Conservation (phyloP, 2,329 filamentous ascomycete species). For the Graphiopsis chlorocephala region DNA sequence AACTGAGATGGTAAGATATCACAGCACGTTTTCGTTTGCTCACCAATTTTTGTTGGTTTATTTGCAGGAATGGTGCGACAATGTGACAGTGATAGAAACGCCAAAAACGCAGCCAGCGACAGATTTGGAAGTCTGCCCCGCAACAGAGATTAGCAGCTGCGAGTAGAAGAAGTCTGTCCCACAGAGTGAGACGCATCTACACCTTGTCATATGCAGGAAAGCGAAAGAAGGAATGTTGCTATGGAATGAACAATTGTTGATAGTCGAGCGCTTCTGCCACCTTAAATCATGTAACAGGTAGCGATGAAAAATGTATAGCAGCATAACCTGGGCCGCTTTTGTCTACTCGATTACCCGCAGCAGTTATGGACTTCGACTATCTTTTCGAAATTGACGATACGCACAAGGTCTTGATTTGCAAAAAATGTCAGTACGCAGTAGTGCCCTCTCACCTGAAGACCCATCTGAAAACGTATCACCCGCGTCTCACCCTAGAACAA, state of each 20-base stretch:
- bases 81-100: neutral
- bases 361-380: neutral
- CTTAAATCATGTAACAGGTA: neutral
- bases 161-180: no score
- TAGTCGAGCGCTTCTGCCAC: neutral
- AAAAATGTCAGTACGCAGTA: neutral
- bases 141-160: no score
- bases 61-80: neutral
- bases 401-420: neutral
- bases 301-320: neutral
- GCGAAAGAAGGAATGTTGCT: no score
- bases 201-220: no score
- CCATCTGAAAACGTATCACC: neutral
- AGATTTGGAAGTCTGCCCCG: neutral
- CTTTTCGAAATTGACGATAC: neutral
- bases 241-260: neutral
- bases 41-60: no score
- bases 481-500: neutral
- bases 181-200: no score
- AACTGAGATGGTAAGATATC: no score
- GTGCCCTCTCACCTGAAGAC: neutral
- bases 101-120: no score
- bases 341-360: neutral
- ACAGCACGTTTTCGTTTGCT: no score
- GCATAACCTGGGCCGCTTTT: neutral